Percentiles rank a stretch among this genome's conserved stretches.
Evolutionary conservation across 768 basidiomycete species (phyloP).

Genomic region (Lactarius sp.): DNA sequence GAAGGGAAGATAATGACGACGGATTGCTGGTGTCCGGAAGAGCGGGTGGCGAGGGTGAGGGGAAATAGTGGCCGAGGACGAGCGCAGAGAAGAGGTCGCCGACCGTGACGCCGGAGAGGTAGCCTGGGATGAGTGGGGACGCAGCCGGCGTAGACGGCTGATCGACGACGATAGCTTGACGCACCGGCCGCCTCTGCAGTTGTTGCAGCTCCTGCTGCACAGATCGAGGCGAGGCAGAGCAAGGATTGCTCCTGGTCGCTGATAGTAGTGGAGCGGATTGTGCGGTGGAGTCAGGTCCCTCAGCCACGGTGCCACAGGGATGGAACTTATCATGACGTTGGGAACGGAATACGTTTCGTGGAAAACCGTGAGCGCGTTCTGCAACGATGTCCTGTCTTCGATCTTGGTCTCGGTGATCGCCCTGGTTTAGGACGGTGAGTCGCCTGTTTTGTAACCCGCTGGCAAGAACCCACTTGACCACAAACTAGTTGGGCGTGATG

Average conservation of each 20-base stretch:
- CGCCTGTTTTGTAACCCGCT: neutral
- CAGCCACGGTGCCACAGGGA: conserved; percentile 66
- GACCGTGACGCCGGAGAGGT: conserved; percentile 92
- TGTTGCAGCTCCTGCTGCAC: conserved; percentile 10
- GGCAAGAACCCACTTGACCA: conserved; percentile 72
- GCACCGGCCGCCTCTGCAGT: conserved; percentile 24
- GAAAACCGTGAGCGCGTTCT: conserved; percentile 60
- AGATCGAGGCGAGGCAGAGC: conserved; percentile 67
- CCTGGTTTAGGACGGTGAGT: conserved; percentile 39
- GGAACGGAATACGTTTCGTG: conserved; percentile 75
- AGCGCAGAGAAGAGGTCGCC: conserved; percentile 95
- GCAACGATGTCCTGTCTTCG: conserved; percentile 51
- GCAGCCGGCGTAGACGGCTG: conserved; percentile 59
- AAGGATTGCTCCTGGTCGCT: conserved; percentile 43
- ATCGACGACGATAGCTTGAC: conserved; percentile 32
- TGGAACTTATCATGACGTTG: conserved; percentile 89
- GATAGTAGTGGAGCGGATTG: conserved; percentile 46
- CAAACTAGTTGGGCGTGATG: conserved; percentile 98
- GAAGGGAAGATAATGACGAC: conserved; percentile 20
- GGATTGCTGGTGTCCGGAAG: conserved; percentile 32
- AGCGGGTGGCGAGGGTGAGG: conserved; percentile 81
- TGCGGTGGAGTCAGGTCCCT: conserved; percentile 48
- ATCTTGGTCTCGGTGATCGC: conserved; percentile 70
- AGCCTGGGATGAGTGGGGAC: conserved; percentile 82
- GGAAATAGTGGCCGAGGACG: conserved; percentile 89